Base-by-base conservation (phyloP, 1,139 yeast species). In the Geotrichum cucujoidarum region DNA sequence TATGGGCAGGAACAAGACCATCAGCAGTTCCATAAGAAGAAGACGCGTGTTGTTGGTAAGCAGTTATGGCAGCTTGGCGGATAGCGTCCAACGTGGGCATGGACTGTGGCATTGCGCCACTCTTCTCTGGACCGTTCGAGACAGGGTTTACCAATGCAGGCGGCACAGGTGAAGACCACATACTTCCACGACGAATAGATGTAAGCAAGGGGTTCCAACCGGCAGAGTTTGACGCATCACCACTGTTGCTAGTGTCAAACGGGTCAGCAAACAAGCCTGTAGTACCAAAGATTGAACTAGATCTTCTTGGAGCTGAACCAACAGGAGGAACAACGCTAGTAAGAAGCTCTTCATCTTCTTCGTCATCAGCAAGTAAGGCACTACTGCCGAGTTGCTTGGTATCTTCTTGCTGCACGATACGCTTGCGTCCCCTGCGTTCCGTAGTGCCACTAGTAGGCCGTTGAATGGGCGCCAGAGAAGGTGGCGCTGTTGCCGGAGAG, bases 1-100 rank as follows among this genome's bases (percentile, higher is more conserved):
- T 59, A 41, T 65, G 69, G 2, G 63, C 60, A 1, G 68, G 67
- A 13, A 66, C 62, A 47, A 52, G 65, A 14, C 69, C 69, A 42
- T 66, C 69, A 4, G 59, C 53, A 52, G 58, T 52, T 7, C 65
- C 61, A 11, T 10, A 10, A 10, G 27, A 6, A 24, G 27, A 24
- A 6, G 60, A 32, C 5, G 53, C 48, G 14, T 61, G 53, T 2
- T 50, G 53, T 17, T 54, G 53, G 50, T 62, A 65, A 21, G 66
- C 57, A 2, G 46, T 34, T 13, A 59, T 49, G 1, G 67, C 68
- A 2, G 65, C 56, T 7, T 49, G 47, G 4, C 55, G 52, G 6
- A 65, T 55, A 48, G 14, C 48, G 57, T 16, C 48, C 21, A 37
- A 36, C n/a, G 34, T 34, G 29, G 31, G 24, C 13, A 39, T 11